Conservation (phyloP, 331 rosid species). For the Ulmus americana region DNA sequence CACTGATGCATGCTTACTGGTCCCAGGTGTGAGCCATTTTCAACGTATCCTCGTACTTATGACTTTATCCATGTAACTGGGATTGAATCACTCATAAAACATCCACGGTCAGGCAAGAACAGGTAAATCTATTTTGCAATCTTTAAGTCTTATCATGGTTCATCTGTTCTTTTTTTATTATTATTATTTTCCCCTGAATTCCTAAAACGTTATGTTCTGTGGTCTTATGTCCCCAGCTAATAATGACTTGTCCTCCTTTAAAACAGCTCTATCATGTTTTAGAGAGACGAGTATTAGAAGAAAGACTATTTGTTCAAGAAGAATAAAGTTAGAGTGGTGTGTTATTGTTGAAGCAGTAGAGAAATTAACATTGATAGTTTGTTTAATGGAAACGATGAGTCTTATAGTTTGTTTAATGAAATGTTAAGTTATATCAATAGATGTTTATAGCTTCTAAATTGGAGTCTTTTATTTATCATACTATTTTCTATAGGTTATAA, state of each 20-base stretch:
- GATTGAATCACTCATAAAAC: slow-evolving; percentile 72
- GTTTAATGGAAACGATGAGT: background rate
- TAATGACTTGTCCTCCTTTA: too few relatives aligned
- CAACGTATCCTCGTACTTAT: slow-evolving; percentile 90
- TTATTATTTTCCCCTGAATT: too few relatives aligned
- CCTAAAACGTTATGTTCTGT: too few relatives aligned
- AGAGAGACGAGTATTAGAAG: too few relatives aligned
- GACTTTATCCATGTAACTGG: slow-evolving; percentile 75
- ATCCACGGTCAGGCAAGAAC: slow-evolving; percentile 54
- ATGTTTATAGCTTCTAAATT: too few relatives aligned
- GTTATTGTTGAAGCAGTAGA: background rate
- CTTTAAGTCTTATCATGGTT: background rate
- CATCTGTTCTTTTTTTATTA: too few relatives aligned
- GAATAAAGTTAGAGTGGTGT: too few relatives aligned
- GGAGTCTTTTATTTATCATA: too few relatives aligned
- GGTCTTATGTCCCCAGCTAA: too few relatives aligned
- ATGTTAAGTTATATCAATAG: background rate
- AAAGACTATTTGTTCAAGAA: too few relatives aligned
- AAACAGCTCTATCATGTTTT: too few relatives aligned
- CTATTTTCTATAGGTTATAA: too few relatives aligned
- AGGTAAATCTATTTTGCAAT: slow-evolving; percentile 39
- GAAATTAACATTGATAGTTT: background rate
- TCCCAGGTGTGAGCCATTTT: slow-evolving; percentile 97
- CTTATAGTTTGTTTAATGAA: background rate
- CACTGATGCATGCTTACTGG: slow-evolving; percentile 24